Percentiles rank a stretch among this genome's conserved stretches.
phyloP scores from a whole-genome alignment of 768 basidiomycete species.

The Chalciporus sphaerocephalus region DNA sequence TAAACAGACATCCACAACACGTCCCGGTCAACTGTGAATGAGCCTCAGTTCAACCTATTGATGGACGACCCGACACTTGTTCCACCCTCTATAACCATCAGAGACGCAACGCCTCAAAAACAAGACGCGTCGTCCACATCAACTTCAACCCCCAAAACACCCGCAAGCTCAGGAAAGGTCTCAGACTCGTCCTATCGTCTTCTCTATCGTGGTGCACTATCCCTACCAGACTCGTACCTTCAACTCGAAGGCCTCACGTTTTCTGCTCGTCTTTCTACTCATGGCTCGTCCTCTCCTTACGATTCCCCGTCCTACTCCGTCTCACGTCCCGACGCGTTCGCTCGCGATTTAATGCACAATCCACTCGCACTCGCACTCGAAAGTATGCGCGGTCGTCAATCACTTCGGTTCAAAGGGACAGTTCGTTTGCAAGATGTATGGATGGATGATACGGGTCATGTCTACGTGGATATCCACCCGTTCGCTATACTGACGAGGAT shows the following conservation, averaged over 20 bases:
- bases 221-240: conserved; percentile 68
- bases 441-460: conserved; percentile 54
- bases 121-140: background rate
- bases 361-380: conserved; percentile 69
- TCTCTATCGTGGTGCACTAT: conserved; percentile 71
- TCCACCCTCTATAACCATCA: conserved; percentile 9
- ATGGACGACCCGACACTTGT: background rate
- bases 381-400: conserved; percentile 73
- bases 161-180: conserved; percentile 3
- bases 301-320: conserved; percentile 20
- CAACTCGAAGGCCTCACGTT: conserved; percentile 74
- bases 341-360: conserved; percentile 51
- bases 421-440: conserved; percentile 52
- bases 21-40: too few relatives aligned
- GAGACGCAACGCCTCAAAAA: conserved; percentile 22
- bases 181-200: conserved; percentile 39
- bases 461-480: conserved; percentile 63
- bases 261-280: conserved; percentile 41
- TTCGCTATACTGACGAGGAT: conserved; percentile 53
- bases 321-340: conserved; percentile 24
- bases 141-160: conserved; percentile 1
- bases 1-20: background rate
- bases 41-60: too few relatives aligned
- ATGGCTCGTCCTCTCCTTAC: conserved; percentile 25
- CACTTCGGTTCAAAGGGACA: conserved; percentile 54